phyloP scores from a whole-genome alignment of 78 protist species.

The Pigoraptor vietnamica region DNA sequence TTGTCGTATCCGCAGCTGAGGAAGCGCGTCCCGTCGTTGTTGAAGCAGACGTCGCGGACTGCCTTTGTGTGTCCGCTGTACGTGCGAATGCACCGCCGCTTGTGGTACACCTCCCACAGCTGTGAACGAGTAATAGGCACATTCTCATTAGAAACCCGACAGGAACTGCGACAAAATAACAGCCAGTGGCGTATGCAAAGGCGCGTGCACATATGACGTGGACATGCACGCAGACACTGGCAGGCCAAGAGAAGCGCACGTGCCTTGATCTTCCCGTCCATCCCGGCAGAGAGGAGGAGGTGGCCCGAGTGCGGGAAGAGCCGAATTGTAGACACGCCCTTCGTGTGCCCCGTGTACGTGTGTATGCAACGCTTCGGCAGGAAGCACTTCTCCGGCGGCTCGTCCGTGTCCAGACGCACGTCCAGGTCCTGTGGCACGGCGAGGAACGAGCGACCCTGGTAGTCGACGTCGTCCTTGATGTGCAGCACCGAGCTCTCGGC shows the following conservation, averaged over 20 bases:
- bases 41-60: conserved; percentile 71
- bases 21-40: conserved; percentile 73
- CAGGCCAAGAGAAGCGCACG: background rate
- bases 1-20: conserved; percentile 70
- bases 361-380: background rate
- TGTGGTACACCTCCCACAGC: conserved; percentile 78
- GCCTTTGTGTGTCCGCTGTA: conserved; percentile 81
- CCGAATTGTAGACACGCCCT: conserved; percentile 70
- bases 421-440: background rate
- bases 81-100: conserved; percentile 63
- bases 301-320: conserved; percentile 78
- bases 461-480: conserved; percentile 10
- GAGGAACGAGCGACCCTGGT: background rate
- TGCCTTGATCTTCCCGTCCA: conserved; percentile 61
- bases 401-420: background rate
- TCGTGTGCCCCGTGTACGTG: conserved; percentile 23
- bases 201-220: too few relatives aligned
- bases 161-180: too few relatives aligned
- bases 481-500: background rate
- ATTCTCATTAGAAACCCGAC: too few relatives aligned
- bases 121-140: too few relatives aligned
- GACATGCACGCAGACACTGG: background rate
- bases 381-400: background rate
- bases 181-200: too few relatives aligned
- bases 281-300: conserved; percentile 67